These are phyloP conservation scores for Russula olivacea DNA, from an alignment of 768 basidiomycete genomes.

Conservation along the genomic window DNA sequence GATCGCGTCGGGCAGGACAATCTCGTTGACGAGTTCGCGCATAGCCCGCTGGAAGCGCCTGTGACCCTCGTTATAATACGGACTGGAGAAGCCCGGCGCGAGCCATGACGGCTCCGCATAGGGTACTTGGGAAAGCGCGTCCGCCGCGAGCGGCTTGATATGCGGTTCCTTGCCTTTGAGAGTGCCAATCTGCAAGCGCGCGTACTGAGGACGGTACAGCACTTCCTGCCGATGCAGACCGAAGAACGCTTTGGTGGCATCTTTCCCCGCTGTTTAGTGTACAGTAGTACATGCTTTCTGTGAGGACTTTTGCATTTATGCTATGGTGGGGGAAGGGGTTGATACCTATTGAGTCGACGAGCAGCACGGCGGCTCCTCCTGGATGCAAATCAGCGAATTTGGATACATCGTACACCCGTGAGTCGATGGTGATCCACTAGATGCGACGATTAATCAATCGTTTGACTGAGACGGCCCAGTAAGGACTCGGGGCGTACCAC, in stretches of 20 bases:
- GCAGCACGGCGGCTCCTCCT: slow-evolving; percentile 73
- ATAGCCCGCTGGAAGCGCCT: slow-evolving; percentile 67
- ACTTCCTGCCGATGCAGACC: slow-evolving; percentile 82
- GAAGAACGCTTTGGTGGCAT: slow-evolving; percentile 78
- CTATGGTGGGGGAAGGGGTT: background rate
- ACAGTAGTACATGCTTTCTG: background rate
- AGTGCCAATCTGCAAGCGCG: slow-evolving; percentile 61
- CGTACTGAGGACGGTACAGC: slow-evolving; percentile 64
- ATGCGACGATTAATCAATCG: background rate
- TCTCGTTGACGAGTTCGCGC: slow-evolving; percentile 69
- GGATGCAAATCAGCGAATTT: slow-evolving; percentile 83
- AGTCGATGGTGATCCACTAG: slow-evolving; percentile 78
- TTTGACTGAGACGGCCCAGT: background rate
- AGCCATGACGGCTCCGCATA: slow-evolving; percentile 89
- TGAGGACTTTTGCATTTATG: background rate
- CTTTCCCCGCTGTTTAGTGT: slow-evolving; percentile 49
- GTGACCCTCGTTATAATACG: slow-evolving; percentile 76
- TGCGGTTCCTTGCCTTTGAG: slow-evolving; percentile 51
- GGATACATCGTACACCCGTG: slow-evolving; percentile 76
- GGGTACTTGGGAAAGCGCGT: slow-evolving; percentile 68
- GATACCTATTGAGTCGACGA: slow-evolving; percentile 57
- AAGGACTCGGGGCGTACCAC: slow-evolving; percentile 51
- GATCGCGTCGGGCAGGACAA: slow-evolving; percentile 68
- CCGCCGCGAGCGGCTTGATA: slow-evolving; percentile 50
- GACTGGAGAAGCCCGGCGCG: slow-evolving; percentile 54